Evolutionary conservation across 352 stramenopile genomes (phyloP).

Genomic region (Phytophthora sansomeana): DNA sequence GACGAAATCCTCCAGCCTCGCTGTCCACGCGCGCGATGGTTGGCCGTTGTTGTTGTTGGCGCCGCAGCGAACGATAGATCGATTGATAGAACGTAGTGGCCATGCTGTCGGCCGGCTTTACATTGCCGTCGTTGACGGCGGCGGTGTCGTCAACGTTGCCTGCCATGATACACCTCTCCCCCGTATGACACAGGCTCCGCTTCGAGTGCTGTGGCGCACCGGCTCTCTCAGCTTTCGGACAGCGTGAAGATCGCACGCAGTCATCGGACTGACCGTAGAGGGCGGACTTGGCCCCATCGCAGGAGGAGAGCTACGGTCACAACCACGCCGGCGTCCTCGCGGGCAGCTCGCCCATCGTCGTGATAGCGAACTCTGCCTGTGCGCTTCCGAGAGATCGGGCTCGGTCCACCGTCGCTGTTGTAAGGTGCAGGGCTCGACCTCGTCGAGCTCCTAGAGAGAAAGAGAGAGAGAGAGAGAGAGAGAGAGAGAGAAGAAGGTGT

Average conservation of each 20-base stretch:
- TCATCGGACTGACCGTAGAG: constrained; percentile 13
- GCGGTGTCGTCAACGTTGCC: too few relatives aligned
- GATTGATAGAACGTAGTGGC: constrained; percentile 14
- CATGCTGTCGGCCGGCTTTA: constrained; percentile 15
- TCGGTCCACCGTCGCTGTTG: constrained; percentile 1
- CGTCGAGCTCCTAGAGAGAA: too few relatives aligned
- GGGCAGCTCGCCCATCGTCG: constrained; percentile 17
- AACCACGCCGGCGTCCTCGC: not conserved
- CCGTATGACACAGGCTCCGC: constrained; percentile 25
- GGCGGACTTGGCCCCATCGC: constrained; percentile 17
- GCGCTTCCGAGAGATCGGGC: constrained; percentile 14
- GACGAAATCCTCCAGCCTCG: constrained; percentile 1
- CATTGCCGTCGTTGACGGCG: constrained; percentile 7
- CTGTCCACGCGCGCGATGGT: not conserved
- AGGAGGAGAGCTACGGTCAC: not conserved
- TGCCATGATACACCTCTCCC: constrained; percentile 16
- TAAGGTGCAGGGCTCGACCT: constrained; percentile 9
- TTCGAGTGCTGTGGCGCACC: constrained; percentile 6
- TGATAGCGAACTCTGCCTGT: too few relatives aligned
- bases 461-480: too few relatives aligned
- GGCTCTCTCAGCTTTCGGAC: constrained; percentile 28
- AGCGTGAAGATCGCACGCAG: constrained; percentile 17
- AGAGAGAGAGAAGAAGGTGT: too few relatives aligned
- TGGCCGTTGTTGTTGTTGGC: constrained; percentile 20
- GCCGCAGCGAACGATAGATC: constrained; percentile 11